Conservation (phyloP, 2,329 filamentous ascomycete species). For the Gremmenia infestans region DNA sequence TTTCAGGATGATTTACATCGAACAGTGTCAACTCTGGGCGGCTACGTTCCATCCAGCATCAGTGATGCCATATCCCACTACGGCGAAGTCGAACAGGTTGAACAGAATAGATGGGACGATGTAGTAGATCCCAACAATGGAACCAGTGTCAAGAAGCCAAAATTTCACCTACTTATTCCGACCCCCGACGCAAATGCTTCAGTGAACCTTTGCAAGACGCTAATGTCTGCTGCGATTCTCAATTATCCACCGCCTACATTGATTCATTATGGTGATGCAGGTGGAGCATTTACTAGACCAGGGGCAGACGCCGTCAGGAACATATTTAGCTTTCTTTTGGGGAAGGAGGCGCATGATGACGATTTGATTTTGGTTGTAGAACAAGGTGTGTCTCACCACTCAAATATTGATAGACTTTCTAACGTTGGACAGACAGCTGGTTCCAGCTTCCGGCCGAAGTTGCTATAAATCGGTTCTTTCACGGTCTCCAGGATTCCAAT, state of each 20-base stretch:
- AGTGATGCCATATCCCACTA: constrained; percentile 10
- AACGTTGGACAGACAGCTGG: constrained; percentile 35
- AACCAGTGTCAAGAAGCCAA: constrained; percentile 18
- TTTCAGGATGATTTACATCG: constrained; percentile 12
- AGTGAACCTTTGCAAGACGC: constrained; percentile 48
- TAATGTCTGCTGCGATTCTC: constrained; percentile 53
- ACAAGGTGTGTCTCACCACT: constrained; percentile 21
- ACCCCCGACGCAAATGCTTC: constrained; percentile 39
- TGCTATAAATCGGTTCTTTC: constrained; percentile 50
- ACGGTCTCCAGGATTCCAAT: constrained; percentile 43
- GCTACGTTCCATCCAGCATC: constrained; percentile 14
- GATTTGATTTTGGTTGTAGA: constrained; percentile 53
- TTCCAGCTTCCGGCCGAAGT: constrained; percentile 55
- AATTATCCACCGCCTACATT: constrained; percentile 54
- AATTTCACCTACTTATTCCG: constrained; percentile 50
- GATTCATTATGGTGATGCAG: constrained; percentile 36
- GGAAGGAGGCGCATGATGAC: constrained; percentile 42
- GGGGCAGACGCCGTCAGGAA: constrained; percentile 10
- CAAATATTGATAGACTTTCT: background rate
- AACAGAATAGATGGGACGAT: constrained; percentile 15
- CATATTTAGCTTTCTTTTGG: constrained; percentile 40
- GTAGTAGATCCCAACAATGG: constrained; percentile 3
- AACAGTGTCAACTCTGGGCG: constrained; percentile 9
- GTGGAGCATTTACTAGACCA: background rate
- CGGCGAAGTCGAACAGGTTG: background rate